Conservation (phyloP, 2,329 filamentous ascomycete genomes). For the Leptographium galeiforme region DNA sequence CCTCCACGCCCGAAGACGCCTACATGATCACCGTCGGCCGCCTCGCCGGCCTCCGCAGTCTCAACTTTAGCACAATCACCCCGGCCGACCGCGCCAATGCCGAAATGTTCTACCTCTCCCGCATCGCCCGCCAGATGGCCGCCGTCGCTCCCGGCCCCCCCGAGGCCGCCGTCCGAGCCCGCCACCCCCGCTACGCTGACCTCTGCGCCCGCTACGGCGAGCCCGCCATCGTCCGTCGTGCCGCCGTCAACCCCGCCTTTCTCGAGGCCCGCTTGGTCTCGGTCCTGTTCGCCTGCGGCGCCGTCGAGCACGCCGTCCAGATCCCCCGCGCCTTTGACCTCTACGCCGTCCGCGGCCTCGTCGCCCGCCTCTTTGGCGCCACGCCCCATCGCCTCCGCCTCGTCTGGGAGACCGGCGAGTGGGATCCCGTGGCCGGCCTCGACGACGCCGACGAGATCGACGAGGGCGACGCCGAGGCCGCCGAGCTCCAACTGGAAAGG, state of each 20-base stretch:
- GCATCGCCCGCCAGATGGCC: constrained; percentile 65
- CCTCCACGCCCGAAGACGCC: constrained; percentile 49
- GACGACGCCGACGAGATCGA: constrained; percentile 41
- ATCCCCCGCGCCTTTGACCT: constrained; percentile 69
- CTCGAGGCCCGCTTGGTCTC: constrained; percentile 65
- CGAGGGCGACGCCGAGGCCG: constrained; percentile 36
- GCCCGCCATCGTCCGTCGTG: constrained; percentile 46
- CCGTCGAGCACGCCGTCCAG: constrained; percentile 21
- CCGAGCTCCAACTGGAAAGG: constrained; percentile 13
- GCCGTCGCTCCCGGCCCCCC: constrained; percentile 38
- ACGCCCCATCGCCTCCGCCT: constrained; percentile 52
- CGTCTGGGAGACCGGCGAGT: constrained; percentile 83
- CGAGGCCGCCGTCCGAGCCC: constrained; percentile 39
- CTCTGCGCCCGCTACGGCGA: constrained; percentile 67
- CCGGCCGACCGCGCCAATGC: constrained; percentile 68
- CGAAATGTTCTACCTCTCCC: constrained; percentile 83
- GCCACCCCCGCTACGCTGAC: constrained; percentile 59
- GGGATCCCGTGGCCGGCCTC: constrained; percentile 61
- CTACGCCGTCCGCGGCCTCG: constrained; percentile 69
- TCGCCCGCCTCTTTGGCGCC: constrained; percentile 55
- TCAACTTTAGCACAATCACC: constrained; percentile 65
- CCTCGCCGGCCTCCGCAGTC: constrained; percentile 48
- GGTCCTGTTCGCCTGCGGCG: constrained; percentile 36
- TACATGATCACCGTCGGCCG: constrained; percentile 82
- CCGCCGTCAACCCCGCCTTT: constrained; percentile 59